Percentiles rank a stretch among this genome's conserved stretches.
phyloP scores from a whole-genome alignment of 2,329 filamentous ascomycete species.

The Blumeria hordei region DNA sequence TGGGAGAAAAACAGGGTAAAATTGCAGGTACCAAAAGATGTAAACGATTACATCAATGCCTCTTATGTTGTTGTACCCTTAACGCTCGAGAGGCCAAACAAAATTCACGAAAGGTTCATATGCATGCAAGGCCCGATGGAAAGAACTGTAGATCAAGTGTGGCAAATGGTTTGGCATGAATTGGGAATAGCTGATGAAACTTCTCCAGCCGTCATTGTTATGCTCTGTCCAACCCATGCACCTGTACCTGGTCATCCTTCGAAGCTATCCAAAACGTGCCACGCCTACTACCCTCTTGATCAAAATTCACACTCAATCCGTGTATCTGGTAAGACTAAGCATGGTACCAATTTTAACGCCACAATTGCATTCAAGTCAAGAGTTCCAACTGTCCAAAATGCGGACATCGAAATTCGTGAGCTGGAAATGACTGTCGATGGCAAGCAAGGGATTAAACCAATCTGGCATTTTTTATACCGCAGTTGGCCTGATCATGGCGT shows the following conservation, averaged over 20 bases:
- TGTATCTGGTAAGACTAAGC: conserved; percentile 1
- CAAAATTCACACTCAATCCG: neutral
- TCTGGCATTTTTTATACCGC: conserved; percentile 6
- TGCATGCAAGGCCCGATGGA: conserved; percentile 4
- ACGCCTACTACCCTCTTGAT: conserved; percentile 5
- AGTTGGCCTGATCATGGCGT: conserved; percentile 7
- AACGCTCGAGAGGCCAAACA: conserved; percentile 16
- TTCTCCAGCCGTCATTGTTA: conserved; percentile 3
- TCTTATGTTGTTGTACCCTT: conserved; percentile 24
- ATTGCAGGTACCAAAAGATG: conserved; percentile 47
- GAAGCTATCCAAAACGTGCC: conserved; percentile 6
- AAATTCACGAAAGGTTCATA: conserved; percentile 7
- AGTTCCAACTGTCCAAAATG: conserved; percentile 1
- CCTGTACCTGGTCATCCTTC: neutral
- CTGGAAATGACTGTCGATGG: neutral
- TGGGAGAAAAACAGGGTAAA: conserved; percentile 67
- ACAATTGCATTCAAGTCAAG: conserved; percentile 1
- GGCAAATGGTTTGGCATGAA: conserved; percentile 4
- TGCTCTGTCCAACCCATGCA: conserved; percentile 3
- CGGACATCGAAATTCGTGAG: too few relatives aligned
- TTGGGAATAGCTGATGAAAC: neutral
- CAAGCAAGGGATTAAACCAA: neutral
- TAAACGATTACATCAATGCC: conserved; percentile 45
- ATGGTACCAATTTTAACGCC: conserved; percentile 3
- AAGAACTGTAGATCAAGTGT: neutral